Conservation (phyloP, 345 rosid genomes). For the Sonneratia caseolaris region DNA sequence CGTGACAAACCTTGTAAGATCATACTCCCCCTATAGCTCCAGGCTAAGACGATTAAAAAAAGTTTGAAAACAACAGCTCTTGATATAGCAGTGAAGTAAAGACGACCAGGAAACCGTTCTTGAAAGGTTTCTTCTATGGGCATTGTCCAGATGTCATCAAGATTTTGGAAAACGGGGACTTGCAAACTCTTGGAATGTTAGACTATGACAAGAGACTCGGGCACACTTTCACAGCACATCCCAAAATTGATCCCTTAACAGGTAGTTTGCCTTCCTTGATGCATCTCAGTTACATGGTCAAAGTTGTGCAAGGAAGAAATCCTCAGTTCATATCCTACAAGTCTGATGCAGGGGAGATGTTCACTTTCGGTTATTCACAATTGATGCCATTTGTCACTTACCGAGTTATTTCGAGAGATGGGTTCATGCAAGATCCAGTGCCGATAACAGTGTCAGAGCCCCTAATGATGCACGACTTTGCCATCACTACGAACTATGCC, state of each 20-base stretch:
- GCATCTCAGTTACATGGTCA: too few species aligned
- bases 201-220: conserved; percentile 85
- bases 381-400: conserved; percentile 71
- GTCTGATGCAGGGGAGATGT: conserved; percentile 74
- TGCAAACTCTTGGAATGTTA: conserved; percentile 83
- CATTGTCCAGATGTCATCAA: conserved; percentile 60
- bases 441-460: conserved; percentile 70
- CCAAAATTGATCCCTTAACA: conserved; percentile 81
- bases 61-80: too few species aligned
- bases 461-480: conserved; percentile 48
- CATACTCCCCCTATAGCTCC: background rate
- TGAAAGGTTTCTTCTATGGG: background rate
- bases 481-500: conserved; percentile 66
- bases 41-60: too few species aligned
- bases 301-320: too few species aligned
- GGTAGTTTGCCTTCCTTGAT: conserved; percentile 26
- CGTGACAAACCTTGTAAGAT: conserved; percentile 91
- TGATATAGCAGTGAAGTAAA: too few species aligned
- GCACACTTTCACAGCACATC: conserved; percentile 95
- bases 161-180: conserved; percentile 93
- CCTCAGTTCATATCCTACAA: too few species aligned
- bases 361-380: conserved; percentile 74
- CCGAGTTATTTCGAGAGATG: conserved; percentile 83
- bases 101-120: too few species aligned
- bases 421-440: conserved; percentile 82